phyloP scores from a whole-genome alignment of 768 basidiomycete genomes.

The Lentinula raphanica region DNA sequence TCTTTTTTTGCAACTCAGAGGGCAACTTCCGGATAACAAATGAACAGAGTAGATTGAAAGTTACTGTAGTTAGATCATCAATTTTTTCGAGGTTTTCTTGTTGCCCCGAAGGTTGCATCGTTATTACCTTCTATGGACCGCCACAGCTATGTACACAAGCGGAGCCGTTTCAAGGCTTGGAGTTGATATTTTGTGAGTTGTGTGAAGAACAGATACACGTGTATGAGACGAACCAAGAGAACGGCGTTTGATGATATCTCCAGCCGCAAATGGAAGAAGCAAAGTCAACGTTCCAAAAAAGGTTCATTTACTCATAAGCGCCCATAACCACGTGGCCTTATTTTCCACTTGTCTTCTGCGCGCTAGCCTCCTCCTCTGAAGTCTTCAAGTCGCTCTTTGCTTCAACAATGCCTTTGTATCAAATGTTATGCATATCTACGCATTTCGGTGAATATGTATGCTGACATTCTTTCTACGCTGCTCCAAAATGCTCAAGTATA shows the following conservation, averaged over 20 bases:
- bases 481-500: not conserved
- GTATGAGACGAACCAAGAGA: not conserved
- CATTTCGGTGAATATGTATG: constrained; percentile 73
- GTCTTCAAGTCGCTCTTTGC: too few relatives aligned
- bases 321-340: not conserved
- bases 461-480: constrained; percentile 7
- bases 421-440: constrained; percentile 77
- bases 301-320: not conserved
- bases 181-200: not conserved
- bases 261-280: not conserved
- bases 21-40: not conserved
- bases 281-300: not conserved
- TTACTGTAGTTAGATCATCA: not conserved
- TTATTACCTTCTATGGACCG: not conserved
- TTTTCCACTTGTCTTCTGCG: not conserved
- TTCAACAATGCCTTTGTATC: constrained; percentile 74
- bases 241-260: not conserved
- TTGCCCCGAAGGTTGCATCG: not conserved
- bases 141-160: not conserved
- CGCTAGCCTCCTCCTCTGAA: too few relatives aligned
- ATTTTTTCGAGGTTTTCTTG: not conserved
- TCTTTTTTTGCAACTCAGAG: not conserved
- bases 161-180: not conserved
- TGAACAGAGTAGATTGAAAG: too few relatives aligned
- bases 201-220: not conserved